Evolutionary conservation across 768 basidiomycete genomes (phyloP).

Genomic region (Termitomyces sp.): DNA sequence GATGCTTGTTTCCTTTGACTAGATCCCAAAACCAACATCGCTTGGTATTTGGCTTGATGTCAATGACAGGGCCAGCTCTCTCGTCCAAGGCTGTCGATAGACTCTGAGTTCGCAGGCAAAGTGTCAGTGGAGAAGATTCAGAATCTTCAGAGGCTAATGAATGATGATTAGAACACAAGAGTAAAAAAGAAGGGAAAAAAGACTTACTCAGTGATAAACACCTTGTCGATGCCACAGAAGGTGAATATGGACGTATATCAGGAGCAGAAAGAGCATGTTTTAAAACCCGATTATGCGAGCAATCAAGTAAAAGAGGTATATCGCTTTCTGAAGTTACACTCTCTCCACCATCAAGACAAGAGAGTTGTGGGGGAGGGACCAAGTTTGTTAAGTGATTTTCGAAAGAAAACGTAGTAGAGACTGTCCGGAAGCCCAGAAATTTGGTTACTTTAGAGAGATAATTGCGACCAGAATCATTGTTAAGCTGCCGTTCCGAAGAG

Average conservation of each 20-base stretch:
- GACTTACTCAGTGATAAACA: conserved; percentile 2
- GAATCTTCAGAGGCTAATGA: neutral
- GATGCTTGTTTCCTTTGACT: neutral
- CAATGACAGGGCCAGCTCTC: neutral
- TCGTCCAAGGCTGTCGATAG: neutral
- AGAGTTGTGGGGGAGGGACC: neutral
- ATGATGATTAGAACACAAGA: neutral
- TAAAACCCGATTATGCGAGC: conserved; percentile 1
- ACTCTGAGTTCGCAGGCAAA: neutral
- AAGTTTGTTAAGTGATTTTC: neutral
- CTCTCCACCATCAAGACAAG: neutral
- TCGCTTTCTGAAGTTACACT: neutral
- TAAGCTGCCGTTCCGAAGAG: neutral
- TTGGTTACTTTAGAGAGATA: conserved; percentile 8
- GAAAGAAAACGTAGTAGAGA: neutral
- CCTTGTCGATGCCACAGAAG: conserved; percentile 4
- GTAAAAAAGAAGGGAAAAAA: neutral
- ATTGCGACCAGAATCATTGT: neutral
- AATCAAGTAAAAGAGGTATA: neutral
- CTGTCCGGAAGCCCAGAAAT: conserved; percentile 4
- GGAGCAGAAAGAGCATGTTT: conserved; percentile 12
- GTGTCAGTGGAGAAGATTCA: neutral
- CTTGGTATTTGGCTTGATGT: neutral
- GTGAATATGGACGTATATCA: conserved; percentile 1
- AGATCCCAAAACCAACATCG: conserved; percentile 7